A percentile compares a stretch with the other conserved stretches of the same genome.
Evolutionary conservation across 352 stramenopile genomes (phyloP).

Genomic region (Globisporangium emineosum): DNA sequence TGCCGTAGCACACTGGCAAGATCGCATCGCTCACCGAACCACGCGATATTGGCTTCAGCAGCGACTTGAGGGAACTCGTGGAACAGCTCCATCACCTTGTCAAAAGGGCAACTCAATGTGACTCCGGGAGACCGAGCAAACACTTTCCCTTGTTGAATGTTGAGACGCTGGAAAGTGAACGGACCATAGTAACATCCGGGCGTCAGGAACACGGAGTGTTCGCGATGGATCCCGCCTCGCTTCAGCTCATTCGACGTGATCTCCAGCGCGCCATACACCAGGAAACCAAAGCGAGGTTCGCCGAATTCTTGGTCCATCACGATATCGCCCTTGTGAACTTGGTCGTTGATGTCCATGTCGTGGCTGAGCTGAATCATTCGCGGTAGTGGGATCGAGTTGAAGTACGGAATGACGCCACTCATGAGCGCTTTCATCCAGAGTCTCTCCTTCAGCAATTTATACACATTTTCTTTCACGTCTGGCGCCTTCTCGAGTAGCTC

Average conservation of each 20-base stretch:
- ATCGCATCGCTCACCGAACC: constrained; percentile 67
- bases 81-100: constrained; percentile 46
- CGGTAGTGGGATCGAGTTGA: constrained; percentile 46
- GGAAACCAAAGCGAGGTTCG: constrained; percentile 45
- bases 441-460: constrained; percentile 64
- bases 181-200: constrained; percentile 68
- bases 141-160: constrained; percentile 40
- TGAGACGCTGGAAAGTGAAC: constrained; percentile 73
- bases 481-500: constrained; percentile 53
- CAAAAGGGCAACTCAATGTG: constrained; percentile 49
- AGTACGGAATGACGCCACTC: constrained; percentile 73
- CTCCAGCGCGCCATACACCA: constrained; percentile 72
- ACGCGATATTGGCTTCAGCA: constrained; percentile 70
- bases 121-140: constrained; percentile 51
- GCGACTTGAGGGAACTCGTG: constrained; percentile 50
- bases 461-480: constrained; percentile 45
- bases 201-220: constrained; percentile 57
- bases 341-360: constrained; percentile 62
- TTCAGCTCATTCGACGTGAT: constrained; percentile 41
- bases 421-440: constrained; percentile 67
- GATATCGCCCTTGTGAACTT: constrained; percentile 52
- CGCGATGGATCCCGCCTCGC: constrained; percentile 22
- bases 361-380: constrained; percentile 60
- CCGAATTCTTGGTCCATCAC: constrained; percentile 44
- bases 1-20: constrained; percentile 62